Evolutionary conservation across 2,329 filamentous ascomycete species (phyloP), one percentile per base, ranked within the genome.

Genomic region (Colletotrichum chlorophyti): DNA sequence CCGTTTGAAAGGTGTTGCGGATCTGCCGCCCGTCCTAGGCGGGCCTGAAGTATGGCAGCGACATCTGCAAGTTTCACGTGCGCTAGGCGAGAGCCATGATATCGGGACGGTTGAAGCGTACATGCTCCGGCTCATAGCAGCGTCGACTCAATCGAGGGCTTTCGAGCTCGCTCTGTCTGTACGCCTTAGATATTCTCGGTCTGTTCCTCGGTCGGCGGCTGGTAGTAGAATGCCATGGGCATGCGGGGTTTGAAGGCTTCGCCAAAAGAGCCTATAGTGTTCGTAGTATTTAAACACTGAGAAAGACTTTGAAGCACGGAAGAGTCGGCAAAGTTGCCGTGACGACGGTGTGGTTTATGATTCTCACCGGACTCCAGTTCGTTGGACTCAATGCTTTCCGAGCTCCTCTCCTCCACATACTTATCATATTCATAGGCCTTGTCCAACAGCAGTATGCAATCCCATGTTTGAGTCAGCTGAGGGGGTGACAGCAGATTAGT

Each of bases 381-480:
- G 4, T 60, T 60, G 1, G 51, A 5, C 15, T 27, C 51, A 12
- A 60, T 48, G 4, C 45, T 55, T 11, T 91, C 62, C 50, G 66
- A 65, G 31, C 65, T 89, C 1, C 92, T 86, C 71, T 91, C 90
- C 76, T 95, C 91, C 11, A 96, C 77, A 6, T 54, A 58, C 2
- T 54, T 42, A 3, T 58, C 54, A 6, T 54, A 58, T 2, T 54
- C 49, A 3, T 58, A 49, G 1, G 54, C 54, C n/a, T 59, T 51
- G 5, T 59, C 55, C 3, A 59, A 27, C 1, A 59, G 21, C 0
- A 60, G 43, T 11, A 58, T 38, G 8, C 63, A 65, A 0, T 55
- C 63, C 63, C 64, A 65, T 1, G 24, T 34, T 4, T 50, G 53
- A 2, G 52, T 46, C 2, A 51, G 12, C 7, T 60, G 52, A 8